Base-by-base conservation (phyloP, 805 yeast genomes). In the Wickerhamiella allomyrinae region DNA sequence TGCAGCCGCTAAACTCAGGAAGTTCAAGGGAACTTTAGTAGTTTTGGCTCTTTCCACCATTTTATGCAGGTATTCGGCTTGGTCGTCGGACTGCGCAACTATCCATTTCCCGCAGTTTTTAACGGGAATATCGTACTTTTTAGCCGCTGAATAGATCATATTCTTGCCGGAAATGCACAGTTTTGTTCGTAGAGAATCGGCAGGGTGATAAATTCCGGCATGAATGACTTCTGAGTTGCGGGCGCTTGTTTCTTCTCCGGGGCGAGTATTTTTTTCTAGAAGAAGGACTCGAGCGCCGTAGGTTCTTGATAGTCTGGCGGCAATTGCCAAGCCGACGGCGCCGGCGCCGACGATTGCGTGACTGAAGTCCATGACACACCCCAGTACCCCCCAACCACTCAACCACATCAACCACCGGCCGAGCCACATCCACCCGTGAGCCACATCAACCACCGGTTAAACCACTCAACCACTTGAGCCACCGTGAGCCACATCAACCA, bases 181-280 rank as follows among this genome's bases (percentile, higher is more conserved):
- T 49, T 66, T 60, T 0, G 83, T 74, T 54, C 83, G 79, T 41
- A 87, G 63, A 2, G 80, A 69, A 44, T 73, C 71, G 8, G 65
- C 61, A 0, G 94, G 93, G 53, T 82, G 80, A 57, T 87, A 87
- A 6, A 86, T 53, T 0, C 95, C 95, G 0, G 94, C 94, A 60
- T 86, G 96, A 20, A 86, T 79, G 20, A 87, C 96, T 55, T 87
- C 96, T 2, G 94, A 81, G 63, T 86, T 86, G 41, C 95, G 66
- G n/a, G 89, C 71, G 5, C 93, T 79, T 0, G 94, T 84, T 52
- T 86, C 95, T 49, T 72, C 70, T 1, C 95, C 95, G 39, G 75
- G 57, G 27, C 66, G 65, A 1, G 61, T 57, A 56, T 85, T 74
- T 53, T 79, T 75, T 51, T 86, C 96, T 2, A 86, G 57, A 8